Base-by-base conservation (phyloP, 495 filamentous ascomycete species). In the Poronia punctata region DNA sequence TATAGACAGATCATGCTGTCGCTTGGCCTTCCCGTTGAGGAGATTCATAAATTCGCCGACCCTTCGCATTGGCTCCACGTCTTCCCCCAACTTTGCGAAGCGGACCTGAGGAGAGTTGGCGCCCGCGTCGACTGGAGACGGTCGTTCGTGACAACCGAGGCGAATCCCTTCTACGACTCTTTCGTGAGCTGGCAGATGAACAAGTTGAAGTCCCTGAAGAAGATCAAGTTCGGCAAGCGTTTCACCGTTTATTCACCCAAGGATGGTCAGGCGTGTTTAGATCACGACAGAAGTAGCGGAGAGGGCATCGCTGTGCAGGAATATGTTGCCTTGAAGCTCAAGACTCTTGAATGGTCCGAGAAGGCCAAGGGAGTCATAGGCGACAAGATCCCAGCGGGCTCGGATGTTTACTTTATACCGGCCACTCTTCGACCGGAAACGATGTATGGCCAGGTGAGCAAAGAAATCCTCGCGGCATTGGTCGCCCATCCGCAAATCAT, bases 151-250 rank as follows among this genome's bases (percentile, higher is more conserved):
- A 98, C 90, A 6, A 98, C 90, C 7, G 90, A 98, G 56, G 89
- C 87, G 2, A 98, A 98, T 67, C 88, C 88, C 3, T 96, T 93
- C 65, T 98, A 90, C 59, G 89, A 98, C 60, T 78, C 88, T 12
- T 98, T 98, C 53, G 83, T 98, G 18, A 72, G 86, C 50, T 98
- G 90, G 90, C 90, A 98, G 67, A 98, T 96, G 88, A 88, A 85
- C 59, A 83, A 84, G 41, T 74, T 98, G 12, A 82, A 81, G 61
- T 84, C 94, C 59, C 73, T 95, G 33, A 75, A 84, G 36, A 98
- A 96, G 71, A 93, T 98, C 52, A 79, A 84, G 70, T 98, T 90
- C 59, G 90, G 88, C 34, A 89, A 85, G 66, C 75, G 92, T 26
- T 95, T 95, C 58, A 96, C 90, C 2, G 79, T 98, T 47, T 96